Percentiles rank a stretch among this genome's conserved stretches.
Evolutionary conservation across 306 rosid genomes (phyloP).

Genomic region (Senna tora): DNA sequence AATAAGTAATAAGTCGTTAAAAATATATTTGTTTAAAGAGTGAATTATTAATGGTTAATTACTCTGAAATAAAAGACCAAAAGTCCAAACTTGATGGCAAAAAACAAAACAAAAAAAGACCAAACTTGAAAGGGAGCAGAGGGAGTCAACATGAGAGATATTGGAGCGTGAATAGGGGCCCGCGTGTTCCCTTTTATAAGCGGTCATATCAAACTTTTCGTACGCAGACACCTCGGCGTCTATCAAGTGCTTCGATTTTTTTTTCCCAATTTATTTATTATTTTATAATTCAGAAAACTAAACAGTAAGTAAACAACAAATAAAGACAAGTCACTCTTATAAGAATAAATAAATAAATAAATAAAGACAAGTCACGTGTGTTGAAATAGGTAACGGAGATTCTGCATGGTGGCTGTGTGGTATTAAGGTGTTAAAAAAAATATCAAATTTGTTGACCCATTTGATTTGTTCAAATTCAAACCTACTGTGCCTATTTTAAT

Average conservation of each 20-base stretch:
- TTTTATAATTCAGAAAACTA: neutral
- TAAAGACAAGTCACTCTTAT: neutral
- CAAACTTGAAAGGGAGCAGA: neutral
- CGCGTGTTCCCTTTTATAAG: neutral
- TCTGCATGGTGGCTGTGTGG: neutral
- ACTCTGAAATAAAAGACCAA: too few species aligned
- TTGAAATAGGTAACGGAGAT: neutral
- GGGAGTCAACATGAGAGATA: neutral
- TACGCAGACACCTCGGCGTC: conserved; percentile 6
- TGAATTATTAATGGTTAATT: too few species aligned
- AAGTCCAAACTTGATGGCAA: too few species aligned
- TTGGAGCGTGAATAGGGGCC: neutral
- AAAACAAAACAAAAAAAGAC: too few species aligned
- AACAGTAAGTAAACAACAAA: neutral
- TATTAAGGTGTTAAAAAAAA: too few species aligned
- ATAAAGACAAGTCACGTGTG: neutral
- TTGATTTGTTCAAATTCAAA: too few species aligned
- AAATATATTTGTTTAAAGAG: too few species aligned
- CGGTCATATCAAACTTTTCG: neutral
- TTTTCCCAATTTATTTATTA: neutral
- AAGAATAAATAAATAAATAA: too few species aligned
- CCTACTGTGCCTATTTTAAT: too few species aligned
- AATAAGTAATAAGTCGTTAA: too few species aligned
- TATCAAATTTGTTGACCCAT: too few species aligned
- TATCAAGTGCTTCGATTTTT: neutral